These are phyloP conservation scores for Epithemia pelagica DNA, from an alignment of 108 stramenopile genomes.

Conservation along the genomic window DNA sequence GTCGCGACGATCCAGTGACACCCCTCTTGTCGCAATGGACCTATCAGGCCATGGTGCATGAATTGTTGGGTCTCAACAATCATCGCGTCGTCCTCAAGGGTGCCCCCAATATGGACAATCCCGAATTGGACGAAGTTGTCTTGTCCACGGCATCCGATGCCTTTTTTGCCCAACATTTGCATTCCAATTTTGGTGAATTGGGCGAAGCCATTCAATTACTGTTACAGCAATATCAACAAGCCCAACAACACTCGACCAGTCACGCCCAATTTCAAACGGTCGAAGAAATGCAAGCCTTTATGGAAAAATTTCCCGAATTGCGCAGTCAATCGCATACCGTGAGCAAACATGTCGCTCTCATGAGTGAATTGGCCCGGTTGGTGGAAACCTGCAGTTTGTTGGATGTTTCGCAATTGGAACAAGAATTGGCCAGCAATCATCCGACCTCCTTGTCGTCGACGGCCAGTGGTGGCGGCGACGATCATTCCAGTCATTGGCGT, in stretches of 20 bases:
- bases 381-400: slow-evolving; percentile 90
- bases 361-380: slow-evolving; percentile 92
- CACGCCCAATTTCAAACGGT: slow-evolving; percentile 79
- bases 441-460: no score
- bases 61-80: slow-evolving; percentile 95
- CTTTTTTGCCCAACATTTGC: slow-evolving; percentile 88
- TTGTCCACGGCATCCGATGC: slow-evolving; percentile 85
- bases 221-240: slow-evolving; percentile 91
- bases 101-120: slow-evolving; percentile 80
- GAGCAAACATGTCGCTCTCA: slow-evolving; percentile 95
- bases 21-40: slow-evolving; percentile 99
- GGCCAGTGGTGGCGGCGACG: no score
- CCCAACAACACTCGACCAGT: slow-evolving; percentile 71
- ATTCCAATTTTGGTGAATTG: slow-evolving; percentile 96
- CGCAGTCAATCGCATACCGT: slow-evolving; percentile 81
- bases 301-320: slow-evolving; percentile 96
- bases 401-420: slow-evolving; percentile 98
- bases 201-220: slow-evolving; percentile 93
- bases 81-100: slow-evolving; percentile 91
- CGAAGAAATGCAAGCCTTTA: slow-evolving; percentile 98
- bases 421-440: slow-evolving; percentile 94
- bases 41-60: slow-evolving; percentile 99
- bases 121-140: slow-evolving; percentile 97
- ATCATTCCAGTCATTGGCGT: slow-evolving; percentile 83
- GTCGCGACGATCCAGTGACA: slow-evolving; percentile 98